Percentiles rank a stretch among this genome's conserved stretches.
These are phyloP conservation scores for Colletotrichum chrysophilum DNA, from an alignment of 2,329 filamentous ascomycete species.

Conservation along the genomic window DNA sequence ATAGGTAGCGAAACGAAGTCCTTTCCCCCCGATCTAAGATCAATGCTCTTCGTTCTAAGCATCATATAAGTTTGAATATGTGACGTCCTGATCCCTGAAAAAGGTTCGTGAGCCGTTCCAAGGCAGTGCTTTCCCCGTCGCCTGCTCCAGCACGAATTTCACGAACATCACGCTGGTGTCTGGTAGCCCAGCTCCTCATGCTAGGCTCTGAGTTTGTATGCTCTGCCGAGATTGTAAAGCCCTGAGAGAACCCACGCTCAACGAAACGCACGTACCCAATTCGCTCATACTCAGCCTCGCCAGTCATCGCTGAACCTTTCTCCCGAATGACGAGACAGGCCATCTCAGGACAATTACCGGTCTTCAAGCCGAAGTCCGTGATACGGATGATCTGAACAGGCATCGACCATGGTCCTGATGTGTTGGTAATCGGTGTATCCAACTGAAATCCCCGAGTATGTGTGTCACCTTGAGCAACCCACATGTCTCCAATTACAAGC, in stretches of 20 bases:
- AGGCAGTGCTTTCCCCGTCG: background rate
- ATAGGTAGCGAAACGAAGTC: no score
- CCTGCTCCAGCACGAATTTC: background rate
- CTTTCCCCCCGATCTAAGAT: no score
- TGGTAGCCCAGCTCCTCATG: background rate
- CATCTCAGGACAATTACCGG: background rate
- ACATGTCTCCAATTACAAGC: background rate
- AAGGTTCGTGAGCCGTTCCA: background rate
- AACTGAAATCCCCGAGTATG: background rate
- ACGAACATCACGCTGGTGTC: background rate
- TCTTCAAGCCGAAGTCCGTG: background rate
- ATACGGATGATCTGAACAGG: background rate
- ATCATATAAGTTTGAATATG: no score
- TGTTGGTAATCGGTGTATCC: background rate
- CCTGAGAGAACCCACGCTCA: background rate
- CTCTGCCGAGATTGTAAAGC: background rate
- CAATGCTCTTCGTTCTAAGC: no score
- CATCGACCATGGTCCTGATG: background rate
- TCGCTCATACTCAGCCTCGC: background rate
- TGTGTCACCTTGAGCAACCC: background rate
- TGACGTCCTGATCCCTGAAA: background rate
- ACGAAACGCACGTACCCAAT: background rate
- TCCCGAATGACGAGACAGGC: background rate
- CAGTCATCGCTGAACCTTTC: background rate
- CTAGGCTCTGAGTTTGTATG: background rate